A percentile compares a stretch with the other conserved stretches of the same genome.
Evolutionary conservation across 129 eudicot genomes (phyloP).

Genomic region (Helichrysum umbraculigerum): DNA sequence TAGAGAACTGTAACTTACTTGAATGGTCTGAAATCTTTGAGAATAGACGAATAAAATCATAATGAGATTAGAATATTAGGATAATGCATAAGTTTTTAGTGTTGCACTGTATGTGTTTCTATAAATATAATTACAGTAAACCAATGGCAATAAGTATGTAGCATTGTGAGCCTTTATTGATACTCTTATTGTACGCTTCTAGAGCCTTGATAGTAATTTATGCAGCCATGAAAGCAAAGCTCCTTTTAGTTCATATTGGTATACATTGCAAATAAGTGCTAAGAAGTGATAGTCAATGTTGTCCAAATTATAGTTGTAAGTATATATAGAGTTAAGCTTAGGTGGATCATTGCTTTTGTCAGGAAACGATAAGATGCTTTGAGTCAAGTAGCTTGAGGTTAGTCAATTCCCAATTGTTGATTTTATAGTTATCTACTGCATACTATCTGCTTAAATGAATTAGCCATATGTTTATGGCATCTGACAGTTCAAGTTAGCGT

Average conservation of each 20-base stretch:
- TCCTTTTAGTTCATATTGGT: background rate
- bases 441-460: background rate
- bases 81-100: no score
- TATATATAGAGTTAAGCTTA: no score
- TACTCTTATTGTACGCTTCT: background rate
- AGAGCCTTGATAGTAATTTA: background rate
- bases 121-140: background rate
- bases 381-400: background rate
- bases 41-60: no score
- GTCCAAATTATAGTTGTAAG: no score
- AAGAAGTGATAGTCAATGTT: background rate
- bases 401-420: background rate
- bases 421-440: constrained; percentile 6
- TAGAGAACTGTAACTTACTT: no score
- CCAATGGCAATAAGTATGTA: background rate
- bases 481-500: background rate
- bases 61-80: no score
- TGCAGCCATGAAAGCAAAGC: background rate
- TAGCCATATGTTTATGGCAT: background rate
- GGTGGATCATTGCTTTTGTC: background rate
- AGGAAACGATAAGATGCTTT: background rate
- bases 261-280: background rate
- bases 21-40: no score
- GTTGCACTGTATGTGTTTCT: no score
- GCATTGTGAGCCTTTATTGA: background rate